Evolutionary conservation across 2,329 filamentous ascomycete genomes (phyloP), one percentile per base, ranked within the genome.

Genomic region (Lasiodiplodia sp.): DNA sequence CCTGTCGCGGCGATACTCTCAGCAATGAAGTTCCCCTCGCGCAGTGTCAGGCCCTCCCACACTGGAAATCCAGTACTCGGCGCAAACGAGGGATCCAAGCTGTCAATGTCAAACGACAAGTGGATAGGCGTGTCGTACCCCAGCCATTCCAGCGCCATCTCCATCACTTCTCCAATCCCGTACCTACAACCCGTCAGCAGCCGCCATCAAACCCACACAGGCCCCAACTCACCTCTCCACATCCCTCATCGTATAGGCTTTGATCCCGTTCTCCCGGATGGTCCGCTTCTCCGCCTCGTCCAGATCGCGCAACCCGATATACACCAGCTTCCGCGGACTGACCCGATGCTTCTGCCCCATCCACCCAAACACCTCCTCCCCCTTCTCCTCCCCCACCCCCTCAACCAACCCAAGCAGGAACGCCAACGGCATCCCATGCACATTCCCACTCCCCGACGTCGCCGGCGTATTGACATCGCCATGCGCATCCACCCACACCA

Each of bases 401-500:
- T 28, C 28, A 55, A 94, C 92, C 68, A 99, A 84, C 0, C 96
- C 93, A 0, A 94, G 94, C 73, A 97, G 81, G 82, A 98, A 99
- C 3, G 93, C 89, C 44, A 98, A 92, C 2, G 96, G 96, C 96
- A 99, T 99, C 74, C 96, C 96, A 83, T 99, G 96, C 71, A 99
- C 92, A 82, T 98, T 98, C 38, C 96, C 96, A 73, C 92, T 96
- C 52, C 87, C 92, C 72, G 91, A 94, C 58, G 89, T 91, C 87
- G 98, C 94, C 66, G 95, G 96, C 1, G 92, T 94, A 84, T 99
- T 99, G 85, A 99, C 97, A 81, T 99, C 96, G 66, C 95, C 91
- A 81, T 99, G 96, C 31, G 96, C 96, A 81, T 99, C 96, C 38
- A 99, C 96, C 96, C 96, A 99, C 79, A 99, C 96, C 68, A 99